Conservation (phyloP, 257 asterid species). For the Solanum arcanum region DNA sequence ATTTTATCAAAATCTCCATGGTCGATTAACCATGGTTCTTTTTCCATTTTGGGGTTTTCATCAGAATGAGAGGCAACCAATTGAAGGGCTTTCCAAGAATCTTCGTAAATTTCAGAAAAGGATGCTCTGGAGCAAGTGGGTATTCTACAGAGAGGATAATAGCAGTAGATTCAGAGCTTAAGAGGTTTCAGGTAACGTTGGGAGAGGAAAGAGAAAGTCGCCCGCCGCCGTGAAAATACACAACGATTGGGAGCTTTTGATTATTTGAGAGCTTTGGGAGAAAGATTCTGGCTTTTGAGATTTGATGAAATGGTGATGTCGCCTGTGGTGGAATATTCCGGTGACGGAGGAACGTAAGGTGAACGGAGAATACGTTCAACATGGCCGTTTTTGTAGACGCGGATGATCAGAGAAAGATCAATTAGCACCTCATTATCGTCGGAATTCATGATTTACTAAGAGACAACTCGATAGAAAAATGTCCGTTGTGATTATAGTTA, state of each 20-base stretch:
- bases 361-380: slow-evolving; percentile 5
- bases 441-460: neutral
- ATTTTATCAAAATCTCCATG: neutral
- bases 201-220: slow-evolving; percentile 8
- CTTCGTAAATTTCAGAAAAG: neutral
- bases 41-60: neutral
- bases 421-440: neutral
- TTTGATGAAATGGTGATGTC: slow-evolving; percentile 11
- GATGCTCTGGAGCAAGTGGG: neutral
- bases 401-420: slow-evolving; percentile 7
- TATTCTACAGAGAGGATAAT: slow-evolving; percentile 12
- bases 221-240: slow-evolving; percentile 8
- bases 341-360: slow-evolving; percentile 11
- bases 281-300: slow-evolving; percentile 14
- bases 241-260: slow-evolving; percentile 19
- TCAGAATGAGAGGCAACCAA: slow-evolving; percentile 10
- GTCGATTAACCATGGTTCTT: slow-evolving; percentile 1
- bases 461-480: no score
- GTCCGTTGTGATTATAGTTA: neutral
- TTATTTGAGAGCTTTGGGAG: neutral
- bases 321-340: neutral
- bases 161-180: neutral
- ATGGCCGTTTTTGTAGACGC: slow-evolving; percentile 7
- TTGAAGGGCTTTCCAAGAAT: slow-evolving; percentile 16
- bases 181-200: slow-evolving; percentile 7